These are phyloP conservation scores for Colletotrichum gigasporum DNA, from an alignment of 2,329 filamentous ascomycete genomes.

Conservation along the genomic window DNA sequence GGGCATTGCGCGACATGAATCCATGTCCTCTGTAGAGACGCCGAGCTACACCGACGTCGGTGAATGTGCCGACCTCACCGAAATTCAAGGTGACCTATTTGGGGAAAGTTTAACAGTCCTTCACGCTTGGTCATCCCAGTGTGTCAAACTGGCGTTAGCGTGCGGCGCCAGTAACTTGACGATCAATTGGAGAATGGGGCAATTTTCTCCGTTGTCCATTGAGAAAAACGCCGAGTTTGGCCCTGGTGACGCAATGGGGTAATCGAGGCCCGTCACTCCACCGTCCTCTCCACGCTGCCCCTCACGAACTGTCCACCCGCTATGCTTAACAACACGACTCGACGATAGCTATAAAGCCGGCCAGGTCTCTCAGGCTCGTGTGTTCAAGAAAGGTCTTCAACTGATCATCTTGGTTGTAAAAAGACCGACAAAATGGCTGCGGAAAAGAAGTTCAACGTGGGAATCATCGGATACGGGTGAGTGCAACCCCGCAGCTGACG, in stretches of 20 bases:
- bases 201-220: slow-evolving; percentile 21
- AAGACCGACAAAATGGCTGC: slow-evolving; percentile 18
- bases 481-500: slow-evolving; percentile 27
- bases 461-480: slow-evolving; percentile 62
- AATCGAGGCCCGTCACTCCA: slow-evolving; percentile 24
- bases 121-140: slow-evolving; percentile 5
- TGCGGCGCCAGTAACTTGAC: background rate
- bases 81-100: slow-evolving; percentile 2
- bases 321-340: background rate
- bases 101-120: slow-evolving; percentile 26
- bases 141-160: slow-evolving; percentile 18
- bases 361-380: background rate
- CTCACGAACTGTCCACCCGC: background rate
- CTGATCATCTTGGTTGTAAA: background rate
- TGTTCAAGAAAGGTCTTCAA: background rate
- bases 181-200: slow-evolving; percentile 17
- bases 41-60: background rate
- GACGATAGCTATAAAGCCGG: slow-evolving; percentile 21
- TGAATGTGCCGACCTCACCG: background rate
- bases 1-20: background rate
- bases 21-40: background rate
- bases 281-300: slow-evolving; percentile 20
- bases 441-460: slow-evolving; percentile 57
- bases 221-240: slow-evolving; percentile 27
- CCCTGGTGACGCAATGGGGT: slow-evolving; percentile 27